Conservation (phyloP, 2,329 filamentous ascomycete species). For the Chaetomium globosum region DNA sequence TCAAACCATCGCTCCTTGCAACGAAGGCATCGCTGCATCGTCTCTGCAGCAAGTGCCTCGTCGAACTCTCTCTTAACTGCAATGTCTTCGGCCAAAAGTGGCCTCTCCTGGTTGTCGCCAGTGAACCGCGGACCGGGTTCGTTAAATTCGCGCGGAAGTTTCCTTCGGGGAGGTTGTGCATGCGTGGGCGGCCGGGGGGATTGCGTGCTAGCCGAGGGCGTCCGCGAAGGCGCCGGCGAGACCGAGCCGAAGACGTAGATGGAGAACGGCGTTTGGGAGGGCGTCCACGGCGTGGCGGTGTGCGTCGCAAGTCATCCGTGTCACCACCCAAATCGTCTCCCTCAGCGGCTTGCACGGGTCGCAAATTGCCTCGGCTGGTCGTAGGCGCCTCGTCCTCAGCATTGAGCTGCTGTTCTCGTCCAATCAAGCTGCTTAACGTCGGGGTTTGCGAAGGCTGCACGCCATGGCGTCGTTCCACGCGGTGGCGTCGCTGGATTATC, state of each 20-base stretch:
- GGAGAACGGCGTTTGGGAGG: not conserved
- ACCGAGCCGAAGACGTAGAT: not conserved
- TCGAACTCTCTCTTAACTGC: conserved; percentile 13
- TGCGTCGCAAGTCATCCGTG: not conserved
- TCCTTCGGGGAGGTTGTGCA: not conserved
- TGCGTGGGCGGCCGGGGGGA: not conserved
- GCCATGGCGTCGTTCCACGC: too few relatives aligned
- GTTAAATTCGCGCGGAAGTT: not conserved
- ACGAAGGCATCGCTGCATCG: conserved; percentile 3
- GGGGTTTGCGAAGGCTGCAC: too few relatives aligned
- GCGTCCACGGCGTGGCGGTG: not conserved
- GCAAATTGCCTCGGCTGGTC: too few relatives aligned
- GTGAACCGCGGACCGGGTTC: conserved; percentile 1
- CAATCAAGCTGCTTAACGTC: too few relatives aligned
- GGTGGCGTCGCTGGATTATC: too few relatives aligned
- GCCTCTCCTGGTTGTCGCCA: not conserved
- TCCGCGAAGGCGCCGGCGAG: not conserved
- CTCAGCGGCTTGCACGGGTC: too few relatives aligned
- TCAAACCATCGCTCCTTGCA: conserved; percentile 13
- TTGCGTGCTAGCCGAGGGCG: not conserved
- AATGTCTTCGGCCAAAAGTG: not conserved
- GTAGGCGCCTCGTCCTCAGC: too few relatives aligned
- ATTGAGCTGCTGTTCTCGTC: too few relatives aligned
- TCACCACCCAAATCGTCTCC: not conserved
- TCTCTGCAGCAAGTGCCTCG: conserved; percentile 8